Percentiles rank a stretch among this genome's conserved stretches.
phyloP scores from a whole-genome alignment of 352 stramenopile genomes.

The Globisporangium uncinulatum region DNA sequence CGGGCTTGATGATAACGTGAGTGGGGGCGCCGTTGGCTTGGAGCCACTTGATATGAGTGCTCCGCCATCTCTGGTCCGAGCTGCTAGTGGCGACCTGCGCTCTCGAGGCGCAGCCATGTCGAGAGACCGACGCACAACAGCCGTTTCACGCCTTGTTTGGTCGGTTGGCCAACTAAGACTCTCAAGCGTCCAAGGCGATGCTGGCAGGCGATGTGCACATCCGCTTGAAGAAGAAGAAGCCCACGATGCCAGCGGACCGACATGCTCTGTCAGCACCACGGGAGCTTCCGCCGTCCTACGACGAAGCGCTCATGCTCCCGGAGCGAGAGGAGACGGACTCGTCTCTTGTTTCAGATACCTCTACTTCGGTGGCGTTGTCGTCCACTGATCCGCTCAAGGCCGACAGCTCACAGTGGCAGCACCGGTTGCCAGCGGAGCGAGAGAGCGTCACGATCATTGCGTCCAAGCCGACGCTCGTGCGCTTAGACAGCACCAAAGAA shows the following conservation, averaged over 20 bases:
- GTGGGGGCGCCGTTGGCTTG: slow-evolving; percentile 2
- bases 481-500: slow-evolving; percentile 4
- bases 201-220: slow-evolving; percentile 25
- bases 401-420: no score
- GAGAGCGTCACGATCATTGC: background rate
- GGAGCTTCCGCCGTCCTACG: slow-evolving; percentile 27
- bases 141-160: background rate
- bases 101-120: background rate
- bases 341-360: background rate
- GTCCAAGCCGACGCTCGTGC: slow-evolving; percentile 1
- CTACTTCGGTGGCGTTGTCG: no score
- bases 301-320: slow-evolving; percentile 34
- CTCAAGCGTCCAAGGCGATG: slow-evolving; percentile 7
- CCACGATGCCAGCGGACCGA: background rate
- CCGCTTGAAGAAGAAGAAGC: slow-evolving; percentile 16
- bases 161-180: background rate
- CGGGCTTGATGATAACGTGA: background rate
- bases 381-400: background rate
- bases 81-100: background rate
- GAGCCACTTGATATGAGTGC: background rate
- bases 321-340: background rate
- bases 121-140: background rate
- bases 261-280: no score
- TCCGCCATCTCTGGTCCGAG: background rate
- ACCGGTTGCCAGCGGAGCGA: background rate